Conservation (phyloP, 441 rosid genomes). For the Erodium trifolium region DNA sequence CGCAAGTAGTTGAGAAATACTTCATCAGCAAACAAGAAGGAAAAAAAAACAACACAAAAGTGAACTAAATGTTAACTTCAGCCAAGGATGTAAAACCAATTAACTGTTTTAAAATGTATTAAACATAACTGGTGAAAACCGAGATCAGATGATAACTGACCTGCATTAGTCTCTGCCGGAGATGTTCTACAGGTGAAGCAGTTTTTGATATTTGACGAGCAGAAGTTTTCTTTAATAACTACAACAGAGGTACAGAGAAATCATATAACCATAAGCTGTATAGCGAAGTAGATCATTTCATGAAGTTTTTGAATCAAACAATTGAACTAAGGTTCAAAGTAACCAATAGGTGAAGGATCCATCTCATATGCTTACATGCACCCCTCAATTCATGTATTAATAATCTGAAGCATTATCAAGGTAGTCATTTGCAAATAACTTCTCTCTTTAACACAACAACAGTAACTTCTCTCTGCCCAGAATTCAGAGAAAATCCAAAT, state of each 20-base stretch:
- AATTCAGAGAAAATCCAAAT: too few species aligned
- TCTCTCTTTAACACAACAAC: not conserved
- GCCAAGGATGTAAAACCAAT: too few species aligned
- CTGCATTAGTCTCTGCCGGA: conserved; percentile 72
- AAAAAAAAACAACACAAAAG: not conserved
- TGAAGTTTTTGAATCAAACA: not conserved
- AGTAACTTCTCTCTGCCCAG: too few species aligned
- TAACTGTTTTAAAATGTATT: too few species aligned
- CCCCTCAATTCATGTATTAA: not conserved
- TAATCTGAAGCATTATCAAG: conserved; percentile 3
- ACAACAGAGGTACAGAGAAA: conserved; percentile 40
- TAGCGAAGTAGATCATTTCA: conserved; percentile 23
- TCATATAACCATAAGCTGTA: conserved; percentile 34
- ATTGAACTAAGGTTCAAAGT: not conserved
- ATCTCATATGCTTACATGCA: not conserved
- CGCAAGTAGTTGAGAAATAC: not conserved
- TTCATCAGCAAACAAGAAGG: not conserved
- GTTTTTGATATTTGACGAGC: conserved; percentile 72
- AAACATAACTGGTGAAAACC: too few species aligned
- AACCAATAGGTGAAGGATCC: not conserved
- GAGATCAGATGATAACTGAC: conserved; percentile 25
- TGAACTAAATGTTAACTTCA: not conserved
- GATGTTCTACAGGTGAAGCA: conserved; percentile 77
- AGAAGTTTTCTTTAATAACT: conserved; percentile 87
- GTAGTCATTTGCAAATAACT: not conserved